phyloP scores from a whole-genome alignment of 768 basidiomycete species.

The Leucocoprinus leucothites region DNA sequence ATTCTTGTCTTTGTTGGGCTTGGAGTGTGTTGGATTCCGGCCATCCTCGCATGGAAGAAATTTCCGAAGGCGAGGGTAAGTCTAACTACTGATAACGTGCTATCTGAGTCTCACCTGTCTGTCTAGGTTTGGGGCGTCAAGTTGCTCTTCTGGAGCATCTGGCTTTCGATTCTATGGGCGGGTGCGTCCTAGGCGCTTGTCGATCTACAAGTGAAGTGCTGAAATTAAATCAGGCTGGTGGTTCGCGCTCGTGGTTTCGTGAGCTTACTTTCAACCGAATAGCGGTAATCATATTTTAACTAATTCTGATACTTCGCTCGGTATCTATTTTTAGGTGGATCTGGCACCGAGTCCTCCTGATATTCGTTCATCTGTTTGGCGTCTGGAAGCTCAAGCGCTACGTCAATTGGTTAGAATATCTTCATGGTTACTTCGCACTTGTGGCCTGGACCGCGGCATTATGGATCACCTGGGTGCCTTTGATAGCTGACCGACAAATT shows the following conservation, averaged over 20 bases:
- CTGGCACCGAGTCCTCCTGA: not conserved
- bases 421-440: conserved; percentile 4
- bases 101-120: not conserved
- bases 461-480: conserved; percentile 7
- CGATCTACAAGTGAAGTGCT: not conserved
- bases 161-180: conserved; percentile 9
- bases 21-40: conserved; percentile 5
- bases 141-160: conserved; percentile 9
- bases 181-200: not conserved
- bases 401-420: conserved; percentile 8
- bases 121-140: conserved; percentile 7
- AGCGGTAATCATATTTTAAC: too few relatives aligned
- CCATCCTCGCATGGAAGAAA: not conserved
- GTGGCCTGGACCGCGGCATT: conserved; percentile 5
- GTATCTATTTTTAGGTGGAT: too few relatives aligned
- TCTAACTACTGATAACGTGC: not conserved
- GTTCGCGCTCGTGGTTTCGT: conserved; percentile 5
- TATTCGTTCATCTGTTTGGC: not conserved
- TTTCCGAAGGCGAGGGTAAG: not conserved
- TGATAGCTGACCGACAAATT: conserved; percentile 2
- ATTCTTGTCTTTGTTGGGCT: not conserved
- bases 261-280: not conserved
- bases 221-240: conserved; percentile 3
- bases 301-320: too few relatives aligned
- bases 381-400: not conserved